These are phyloP conservation scores for Colletotrichum brevisporum DNA, from an alignment of 2,329 filamentous ascomycete species.

Conservation along the genomic window DNA sequence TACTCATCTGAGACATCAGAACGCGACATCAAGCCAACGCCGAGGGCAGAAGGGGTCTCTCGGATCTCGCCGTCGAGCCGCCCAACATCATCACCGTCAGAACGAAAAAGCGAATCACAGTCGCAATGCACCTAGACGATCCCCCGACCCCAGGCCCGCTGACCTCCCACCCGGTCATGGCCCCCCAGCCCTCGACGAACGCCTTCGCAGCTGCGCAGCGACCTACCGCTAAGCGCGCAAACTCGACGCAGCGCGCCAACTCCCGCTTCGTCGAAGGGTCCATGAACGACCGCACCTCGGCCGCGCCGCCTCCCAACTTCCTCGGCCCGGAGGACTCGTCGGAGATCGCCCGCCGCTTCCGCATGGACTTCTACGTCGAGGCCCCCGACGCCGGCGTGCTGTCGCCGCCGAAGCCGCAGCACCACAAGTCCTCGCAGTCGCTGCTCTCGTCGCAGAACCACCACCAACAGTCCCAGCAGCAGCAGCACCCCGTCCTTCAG, in stretches of 20 bases:
- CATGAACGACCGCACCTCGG: slow-evolving; percentile 86
- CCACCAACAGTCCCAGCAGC: slow-evolving; percentile 33
- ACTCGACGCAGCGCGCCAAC: slow-evolving; percentile 38
- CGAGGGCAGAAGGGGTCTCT: slow-evolving; percentile 3
- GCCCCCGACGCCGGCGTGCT: slow-evolving; percentile 40
- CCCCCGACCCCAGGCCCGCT: slow-evolving; percentile 36
- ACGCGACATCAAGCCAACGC: neutral
- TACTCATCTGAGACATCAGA: neutral
- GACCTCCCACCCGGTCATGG: slow-evolving; percentile 40
- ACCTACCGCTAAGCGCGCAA: slow-evolving; percentile 33
- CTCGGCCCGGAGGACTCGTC: slow-evolving; percentile 59
- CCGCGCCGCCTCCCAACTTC: slow-evolving; percentile 78
- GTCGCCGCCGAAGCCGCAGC: slow-evolving; percentile 31
- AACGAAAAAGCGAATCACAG: neutral
- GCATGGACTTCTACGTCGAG: slow-evolving; percentile 42
- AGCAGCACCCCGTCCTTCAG: slow-evolving; percentile 25
- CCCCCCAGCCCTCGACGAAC: slow-evolving; percentile 2
- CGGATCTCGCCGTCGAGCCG: neutral
- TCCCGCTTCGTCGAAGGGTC: slow-evolving; percentile 81
- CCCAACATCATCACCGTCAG: neutral
- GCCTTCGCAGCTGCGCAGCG: slow-evolving; percentile 21
- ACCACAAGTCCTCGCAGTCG: slow-evolving; percentile 31
- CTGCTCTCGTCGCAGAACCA: slow-evolving; percentile 29
- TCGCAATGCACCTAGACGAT: slow-evolving; percentile 28
- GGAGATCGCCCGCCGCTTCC: slow-evolving; percentile 45